Evolutionary conservation across 164 flowering plant genomes (phyloP).

Genomic region (Vitis cinerea): DNA sequence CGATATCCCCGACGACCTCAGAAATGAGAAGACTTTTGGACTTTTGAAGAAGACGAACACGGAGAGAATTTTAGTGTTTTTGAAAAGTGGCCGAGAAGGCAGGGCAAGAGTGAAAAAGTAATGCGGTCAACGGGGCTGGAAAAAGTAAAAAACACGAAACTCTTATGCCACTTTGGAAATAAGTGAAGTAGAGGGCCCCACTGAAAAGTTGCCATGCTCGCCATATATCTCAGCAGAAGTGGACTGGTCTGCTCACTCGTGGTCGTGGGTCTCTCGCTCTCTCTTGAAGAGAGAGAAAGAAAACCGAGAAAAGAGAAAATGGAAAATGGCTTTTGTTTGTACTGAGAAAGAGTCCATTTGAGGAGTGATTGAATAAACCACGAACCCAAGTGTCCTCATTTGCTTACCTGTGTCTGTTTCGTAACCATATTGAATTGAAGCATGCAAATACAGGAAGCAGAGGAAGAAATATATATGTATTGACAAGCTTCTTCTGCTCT

Average conservation of each 20-base stretch:
- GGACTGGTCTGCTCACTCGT: background rate
- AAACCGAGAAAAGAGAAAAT: background rate
- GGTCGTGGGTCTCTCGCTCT: background rate
- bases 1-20: no score
- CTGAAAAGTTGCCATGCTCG: no score
- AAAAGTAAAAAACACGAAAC: background rate
- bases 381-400: constrained; percentile 6
- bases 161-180: background rate
- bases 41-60: background rate
- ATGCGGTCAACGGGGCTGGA: background rate
- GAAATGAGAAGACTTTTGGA: background rate
- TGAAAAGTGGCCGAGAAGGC: background rate
- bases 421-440: background rate
- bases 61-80: background rate
- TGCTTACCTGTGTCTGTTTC: background rate
- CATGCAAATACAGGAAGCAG: no score
- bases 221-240: background rate
- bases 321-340: constrained; percentile 7
- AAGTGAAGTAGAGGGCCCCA: no score
- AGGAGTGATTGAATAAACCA: constrained; percentile 11
- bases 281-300: background rate
- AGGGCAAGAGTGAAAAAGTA: background rate
- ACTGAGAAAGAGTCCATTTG: background rate
- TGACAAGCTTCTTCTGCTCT: background rate
- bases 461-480: no score